A percentile compares a stretch with the other conserved stretches of the same genome.
phyloP scores from a whole-genome alignment of 2,329 filamentous ascomycete species.

The Davidsoniella eucalypti region DNA sequence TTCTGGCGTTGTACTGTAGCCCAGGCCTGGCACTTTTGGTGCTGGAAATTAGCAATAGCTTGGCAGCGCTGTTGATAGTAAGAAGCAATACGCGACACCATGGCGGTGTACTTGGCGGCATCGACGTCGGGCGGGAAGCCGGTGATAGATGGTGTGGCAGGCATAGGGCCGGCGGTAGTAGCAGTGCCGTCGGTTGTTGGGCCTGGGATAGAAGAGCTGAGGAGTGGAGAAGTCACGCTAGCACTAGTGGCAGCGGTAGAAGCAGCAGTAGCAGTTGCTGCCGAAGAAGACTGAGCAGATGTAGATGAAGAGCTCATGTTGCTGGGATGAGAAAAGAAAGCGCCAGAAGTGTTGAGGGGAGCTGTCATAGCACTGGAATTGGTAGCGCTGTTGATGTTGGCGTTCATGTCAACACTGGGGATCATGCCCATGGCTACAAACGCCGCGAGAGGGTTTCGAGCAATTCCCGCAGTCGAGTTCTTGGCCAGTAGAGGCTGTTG shows the following conservation, averaged over 20 bases:
- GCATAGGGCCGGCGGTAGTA: constrained; percentile 1
- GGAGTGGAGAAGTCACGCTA: not conserved
- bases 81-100: constrained; percentile 30
- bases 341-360: not conserved
- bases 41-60: constrained; percentile 30
- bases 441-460: constrained; percentile 3
- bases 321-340: not conserved
- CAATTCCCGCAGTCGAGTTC: constrained; percentile 14
- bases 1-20: constrained; percentile 29
- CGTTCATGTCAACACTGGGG: not conserved
- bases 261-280: not conserved
- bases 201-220: not conserved
- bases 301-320: not conserved
- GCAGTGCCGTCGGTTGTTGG: constrained; percentile 2
- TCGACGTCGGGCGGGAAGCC: constrained; percentile 15
- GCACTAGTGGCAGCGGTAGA: not conserved
- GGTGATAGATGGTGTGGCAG: constrained; percentile 1
- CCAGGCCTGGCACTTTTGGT: constrained; percentile 32
- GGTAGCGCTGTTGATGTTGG: not conserved
- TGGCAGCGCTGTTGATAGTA: constrained; percentile 33
- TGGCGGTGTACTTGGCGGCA: constrained; percentile 28
- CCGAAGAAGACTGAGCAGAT: not conserved
- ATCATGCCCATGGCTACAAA: constrained; percentile 8
- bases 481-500: constrained; percentile 14
- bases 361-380: not conserved